Evolutionary conservation across 306 rosid genomes (phyloP), one percentile per base, ranked within the genome.

Genomic region (Ormosia semicastrata): DNA sequence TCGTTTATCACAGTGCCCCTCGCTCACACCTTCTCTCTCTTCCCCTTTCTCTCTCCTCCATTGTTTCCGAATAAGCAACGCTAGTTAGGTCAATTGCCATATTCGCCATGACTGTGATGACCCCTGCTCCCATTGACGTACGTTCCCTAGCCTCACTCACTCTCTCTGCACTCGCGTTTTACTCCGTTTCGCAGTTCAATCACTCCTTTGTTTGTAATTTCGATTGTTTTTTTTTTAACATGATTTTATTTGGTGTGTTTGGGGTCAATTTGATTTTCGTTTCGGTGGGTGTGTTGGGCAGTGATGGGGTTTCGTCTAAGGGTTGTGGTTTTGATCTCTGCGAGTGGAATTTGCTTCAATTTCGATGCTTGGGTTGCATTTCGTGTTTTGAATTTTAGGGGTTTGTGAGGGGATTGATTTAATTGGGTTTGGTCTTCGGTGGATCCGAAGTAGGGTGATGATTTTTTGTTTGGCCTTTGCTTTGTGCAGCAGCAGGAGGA

Each of bases 91-190:
- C 76, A 86, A 86, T 89, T 82, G 36, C 86, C 14, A 30, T 43
- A 83, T 86, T 73, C 82, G 56, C 85, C 91, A 89, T 88, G 92
- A 91, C 96, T 41, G 90, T 91, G 50, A 74, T 88, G 89, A 86
- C 94, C 71, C 96, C 96, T 71, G 90, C 89, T 79, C 92, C 98
- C 84, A 80, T 94, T 85, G 97, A 94, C 76, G 98, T 94, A 84
- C 71, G 91, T 65, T 40, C 71, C 59, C 17, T 76, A 13, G 52
- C 87, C 71, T 52, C 57, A 77, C 73, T 77, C 46, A 36, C 87
- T 63, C 68, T 79, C 14, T 70, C 30, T 14, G 34, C 60, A 4
- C 54, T 3, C 60, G 6, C 14, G 7, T 69, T 57, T 76, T 52
- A 50, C 44, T 66, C 37, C 43, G 10, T 30, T 73, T 62, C 41